phyloP scores from a whole-genome alignment of 2,329 filamentous ascomycete genomes.

The Fragosphaeria purpurea region DNA sequence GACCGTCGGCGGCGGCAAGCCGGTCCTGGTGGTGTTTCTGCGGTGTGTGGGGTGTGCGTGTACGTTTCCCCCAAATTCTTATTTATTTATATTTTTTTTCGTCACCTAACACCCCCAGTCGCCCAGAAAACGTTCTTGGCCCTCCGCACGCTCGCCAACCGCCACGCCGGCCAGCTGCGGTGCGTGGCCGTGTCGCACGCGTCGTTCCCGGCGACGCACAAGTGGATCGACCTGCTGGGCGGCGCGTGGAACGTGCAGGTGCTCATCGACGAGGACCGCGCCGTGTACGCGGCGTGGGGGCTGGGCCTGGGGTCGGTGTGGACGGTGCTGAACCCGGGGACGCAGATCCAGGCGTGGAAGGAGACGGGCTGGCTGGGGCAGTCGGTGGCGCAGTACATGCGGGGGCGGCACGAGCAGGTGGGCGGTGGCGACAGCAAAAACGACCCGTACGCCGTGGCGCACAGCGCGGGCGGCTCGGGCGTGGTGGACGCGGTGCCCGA shows the following conservation, averaged over 20 bases:
- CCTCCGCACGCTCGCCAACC: constrained; percentile 44
- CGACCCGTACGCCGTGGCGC: constrained; percentile 1
- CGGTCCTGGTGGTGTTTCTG: constrained; percentile 40
- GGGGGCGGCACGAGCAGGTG: constrained; percentile 20
- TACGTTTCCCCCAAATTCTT: constrained; percentile 23
- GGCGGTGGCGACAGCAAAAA: constrained; percentile 28
- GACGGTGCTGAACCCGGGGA: constrained; percentile 44
- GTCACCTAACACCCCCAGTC: constrained; percentile 24
- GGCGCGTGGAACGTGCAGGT: constrained; percentile 47
- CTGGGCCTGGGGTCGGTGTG: constrained; percentile 40
- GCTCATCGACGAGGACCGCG: constrained; percentile 45
- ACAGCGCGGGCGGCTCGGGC: constrained; percentile 3
- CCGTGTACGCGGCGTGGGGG: constrained; percentile 50
- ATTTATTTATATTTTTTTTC: background rate
- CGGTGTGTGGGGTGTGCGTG: constrained; percentile 47
- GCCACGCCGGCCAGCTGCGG: constrained; percentile 35
- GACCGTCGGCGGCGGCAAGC: constrained; percentile 31
- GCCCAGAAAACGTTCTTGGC: constrained; percentile 48
- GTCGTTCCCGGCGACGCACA: constrained; percentile 42
- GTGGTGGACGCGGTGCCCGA: constrained; percentile 18
- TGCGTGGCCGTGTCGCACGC: constrained; percentile 53
- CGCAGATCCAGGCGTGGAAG: constrained; percentile 42
- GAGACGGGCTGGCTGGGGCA: constrained; percentile 46
- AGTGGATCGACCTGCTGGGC: constrained; percentile 48
- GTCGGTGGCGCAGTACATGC: constrained; percentile 37